Evolutionary conservation across 495 filamentous ascomycete species (phyloP).

Genomic region (Lindgomyces ingoldianus): DNA sequence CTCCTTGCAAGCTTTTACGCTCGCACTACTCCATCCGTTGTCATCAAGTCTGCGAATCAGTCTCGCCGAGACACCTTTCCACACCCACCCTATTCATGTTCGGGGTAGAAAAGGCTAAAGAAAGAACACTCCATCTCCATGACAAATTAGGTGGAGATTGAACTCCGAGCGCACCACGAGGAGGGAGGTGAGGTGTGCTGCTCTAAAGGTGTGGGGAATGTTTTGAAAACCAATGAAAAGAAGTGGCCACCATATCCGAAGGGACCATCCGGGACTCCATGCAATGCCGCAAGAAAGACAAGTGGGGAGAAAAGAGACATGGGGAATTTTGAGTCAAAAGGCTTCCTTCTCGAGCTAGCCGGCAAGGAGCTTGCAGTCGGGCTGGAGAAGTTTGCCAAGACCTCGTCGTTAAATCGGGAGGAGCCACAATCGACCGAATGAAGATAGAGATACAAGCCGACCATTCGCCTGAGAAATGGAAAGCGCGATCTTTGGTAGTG

Average conservation of each 20-base stretch:
- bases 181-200: not conserved
- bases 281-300: slow-evolving; percentile 38
- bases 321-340: not conserved
- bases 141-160: slow-evolving; percentile 16
- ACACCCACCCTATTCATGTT: not conserved
- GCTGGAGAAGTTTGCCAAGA: not conserved
- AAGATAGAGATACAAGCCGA: slow-evolving; percentile 8
- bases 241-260: slow-evolving; percentile 6
- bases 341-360: too few relatives aligned
- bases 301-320: not conserved
- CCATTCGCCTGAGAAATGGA: not conserved
- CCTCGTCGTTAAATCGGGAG: not conserved
- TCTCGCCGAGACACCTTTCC: not conserved
- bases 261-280: slow-evolving; percentile 34
- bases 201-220: slow-evolving; percentile 24
- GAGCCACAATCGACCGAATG: not conserved
- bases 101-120: not conserved
- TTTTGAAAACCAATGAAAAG: slow-evolving; percentile 16
- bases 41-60: too few relatives aligned
- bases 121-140: slow-evolving; percentile 8
- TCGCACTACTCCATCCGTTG: slow-evolving; percentile 8
- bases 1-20: slow-evolving; percentile 19
- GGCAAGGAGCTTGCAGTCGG: slow-evolving; percentile 3
- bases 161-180: slow-evolving; percentile 21
- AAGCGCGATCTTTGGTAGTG: not conserved